These are phyloP conservation scores for Adansonia gregorii DNA, from an alignment of 441 rosid species.

Conservation along the genomic window DNA sequence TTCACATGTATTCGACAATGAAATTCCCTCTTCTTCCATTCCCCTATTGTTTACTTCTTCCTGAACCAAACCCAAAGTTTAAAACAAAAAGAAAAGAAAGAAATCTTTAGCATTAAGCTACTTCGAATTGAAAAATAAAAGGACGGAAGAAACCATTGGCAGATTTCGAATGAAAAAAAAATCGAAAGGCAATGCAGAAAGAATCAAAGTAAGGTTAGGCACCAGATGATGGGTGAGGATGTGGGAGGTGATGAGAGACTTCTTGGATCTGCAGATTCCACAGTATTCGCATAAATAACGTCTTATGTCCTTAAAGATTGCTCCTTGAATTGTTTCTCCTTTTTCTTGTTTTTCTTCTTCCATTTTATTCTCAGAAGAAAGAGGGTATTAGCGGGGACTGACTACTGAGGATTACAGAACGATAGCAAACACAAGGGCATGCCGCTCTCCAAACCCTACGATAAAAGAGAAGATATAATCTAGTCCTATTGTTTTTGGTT, in stretches of 20 bases:
- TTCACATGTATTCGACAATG: conserved; percentile 46
- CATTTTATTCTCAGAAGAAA: not conserved
- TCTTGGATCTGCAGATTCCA: conserved; percentile 85
- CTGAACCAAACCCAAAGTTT: conserved; percentile 34
- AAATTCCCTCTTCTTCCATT: conserved; percentile 31
- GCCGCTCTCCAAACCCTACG: not conserved
- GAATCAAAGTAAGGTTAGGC: not conserved
- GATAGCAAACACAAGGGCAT: not conserved
- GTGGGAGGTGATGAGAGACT: conserved; percentile 64
- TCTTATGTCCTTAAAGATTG: conserved; percentile 54
- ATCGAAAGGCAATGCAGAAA: not conserved
- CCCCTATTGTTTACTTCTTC: conserved; percentile 52
- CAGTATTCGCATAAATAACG: conserved; percentile 73
- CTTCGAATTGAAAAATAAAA: not conserved
- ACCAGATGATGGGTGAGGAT: conserved; percentile 62
- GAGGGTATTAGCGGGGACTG: not conserved
- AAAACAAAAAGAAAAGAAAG: not conserved
- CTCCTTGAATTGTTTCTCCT: conserved; percentile 8
- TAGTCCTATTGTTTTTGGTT: not conserved
- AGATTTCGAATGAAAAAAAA: not conserved
- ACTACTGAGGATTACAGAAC: no score
- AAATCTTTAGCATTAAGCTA: not conserved
- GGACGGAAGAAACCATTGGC: not conserved
- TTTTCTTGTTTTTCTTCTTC: conserved; percentile 10
- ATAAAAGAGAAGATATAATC: not conserved